Evolutionary conservation across 352 stramenopile genomes (phyloP), one percentile per base, ranked within the genome.

Genomic region (Aphanomyces stellatus): DNA sequence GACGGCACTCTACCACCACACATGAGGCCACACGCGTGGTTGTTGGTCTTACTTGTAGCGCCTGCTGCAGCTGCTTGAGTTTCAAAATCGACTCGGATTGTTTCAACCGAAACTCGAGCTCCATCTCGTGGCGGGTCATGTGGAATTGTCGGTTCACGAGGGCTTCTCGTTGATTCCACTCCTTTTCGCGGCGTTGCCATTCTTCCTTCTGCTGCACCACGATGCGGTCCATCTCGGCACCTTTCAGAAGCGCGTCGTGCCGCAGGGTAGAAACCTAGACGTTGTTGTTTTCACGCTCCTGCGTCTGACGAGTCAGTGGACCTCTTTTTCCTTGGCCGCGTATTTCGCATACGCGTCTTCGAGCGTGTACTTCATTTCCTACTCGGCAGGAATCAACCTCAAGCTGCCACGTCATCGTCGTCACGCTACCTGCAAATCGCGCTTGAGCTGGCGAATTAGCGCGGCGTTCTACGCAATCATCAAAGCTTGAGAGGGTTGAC

Each of bases 311-410:
- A n/a, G n/a, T n/a, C n/a, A 7, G 28, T 30, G 19, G 11, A 67
- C 60, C 37, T 67, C 60, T 42, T 67, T 67, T 30, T 67, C 60
- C 7, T 67, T 67, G 31, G 46, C 40, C 0, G 49, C 30, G 41
- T 67, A 67, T 28, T 67, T 67, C 30, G 43, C 49, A 46, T 67
- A 57, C 3, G 48, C 33, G 42, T 67, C 60, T 49, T 67, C 60
- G 7, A 67, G 41, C 4, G 60, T 43, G 19, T 49, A 49, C 19
- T 35, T 59, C 22, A 51, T 13, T 4, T 67, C 60, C 60, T 67
- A 43, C 33, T 15, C 19, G n/a, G 51, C 7, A 51, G 4, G 25
- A 13, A 15, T 10, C 17, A 63, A 22, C 7, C 10, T 4, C 4
- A 3, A 19, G 30, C 22, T 2, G 4, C 2, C 4, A 63, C 8